Base-by-base conservation (phyloP, 257 asterid species). In the Nicotiana undulata region DNA sequence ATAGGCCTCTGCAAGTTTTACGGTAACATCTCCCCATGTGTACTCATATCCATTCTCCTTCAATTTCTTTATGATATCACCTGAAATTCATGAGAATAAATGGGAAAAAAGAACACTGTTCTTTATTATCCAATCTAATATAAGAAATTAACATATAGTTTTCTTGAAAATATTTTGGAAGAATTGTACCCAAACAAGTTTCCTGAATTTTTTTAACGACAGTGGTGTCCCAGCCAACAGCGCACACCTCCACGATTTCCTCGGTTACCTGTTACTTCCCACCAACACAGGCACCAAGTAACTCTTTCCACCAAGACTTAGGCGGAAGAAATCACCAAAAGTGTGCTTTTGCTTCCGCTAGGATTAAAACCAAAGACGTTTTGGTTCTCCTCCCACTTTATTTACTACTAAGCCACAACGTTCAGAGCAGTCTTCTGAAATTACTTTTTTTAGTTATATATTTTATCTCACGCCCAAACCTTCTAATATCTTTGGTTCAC, bases 1-100 rank as follows among this genome's bases (percentile, higher is more conserved):
- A 90, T 92, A 94, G 53, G 98, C 81, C 85, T 93, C 99, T 2
- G 99, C 99, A 84, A 96, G 97, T 88, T 88, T 92, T 37, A 96
- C 93, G 0, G 97, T 96, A 31, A 96, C 97, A 87, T 91, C 86
- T 79, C 98, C 98, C 96, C 97, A 95, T 10, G 94, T 95, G 87
- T 93, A 91, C 83, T 89, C 89, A 65, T 66, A 60, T 76, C 88
- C 99, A 63, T 93, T 95, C 74, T 92, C 99, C 92, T 92, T 92
- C 93, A 95, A 83, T 34, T 82, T 93, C 93, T 95, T 89, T 26
- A 95, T 84, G 37, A 91, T 87, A 75, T 93, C 98, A 90, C 99
- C 99, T 95, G 92, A 83, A 60, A 82, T 72, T 24, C 65, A 52
- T 31, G 13, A 87, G 84, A 83, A 28, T 20, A 55, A 77, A 53